These are phyloP conservation scores for Hanseniaspora meyeri DNA, from an alignment of 805 yeast species.

Conservation along the genomic window DNA sequence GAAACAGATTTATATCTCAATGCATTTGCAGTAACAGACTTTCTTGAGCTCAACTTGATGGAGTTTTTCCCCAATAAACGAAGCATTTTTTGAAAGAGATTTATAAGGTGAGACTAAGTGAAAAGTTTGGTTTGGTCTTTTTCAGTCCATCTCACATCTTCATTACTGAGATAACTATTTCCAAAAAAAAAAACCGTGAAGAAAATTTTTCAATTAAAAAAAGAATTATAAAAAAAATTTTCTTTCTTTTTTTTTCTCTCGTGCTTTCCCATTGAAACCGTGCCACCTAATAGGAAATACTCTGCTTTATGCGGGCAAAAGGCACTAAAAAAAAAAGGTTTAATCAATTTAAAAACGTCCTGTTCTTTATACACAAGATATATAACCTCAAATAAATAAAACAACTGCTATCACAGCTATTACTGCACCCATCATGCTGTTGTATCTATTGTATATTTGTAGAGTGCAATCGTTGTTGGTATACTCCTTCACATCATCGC, in stretches of 20 bases:
- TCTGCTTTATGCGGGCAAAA: too few species aligned
- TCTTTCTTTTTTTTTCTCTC: not conserved
- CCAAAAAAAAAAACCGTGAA: not conserved
- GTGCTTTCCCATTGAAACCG: too few species aligned
- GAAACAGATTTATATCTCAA: not conserved
- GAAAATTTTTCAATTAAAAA: not conserved
- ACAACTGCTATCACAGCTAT: not conserved
- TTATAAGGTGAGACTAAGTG: too few species aligned
- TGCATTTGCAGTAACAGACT: not conserved
- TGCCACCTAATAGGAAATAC: too few species aligned
- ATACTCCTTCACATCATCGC: not conserved
- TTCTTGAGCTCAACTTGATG: not conserved
- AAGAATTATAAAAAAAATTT: not conserved
- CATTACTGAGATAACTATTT: not conserved
- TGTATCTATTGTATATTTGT: not conserved
- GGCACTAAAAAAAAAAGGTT: not conserved
- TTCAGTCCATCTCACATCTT: not conserved
- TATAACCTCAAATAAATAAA: not conserved
- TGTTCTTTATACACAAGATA: not conserved
- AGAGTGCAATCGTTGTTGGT: not conserved
- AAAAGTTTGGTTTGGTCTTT: not conserved
- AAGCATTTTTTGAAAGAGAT: not conserved
- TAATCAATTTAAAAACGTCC: too few species aligned
- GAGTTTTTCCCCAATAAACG: not conserved
- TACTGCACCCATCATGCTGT: constrained; percentile 7